phyloP scores from a whole-genome alignment of 163 green algal species.

The Scenedesmus sp. region DNA sequence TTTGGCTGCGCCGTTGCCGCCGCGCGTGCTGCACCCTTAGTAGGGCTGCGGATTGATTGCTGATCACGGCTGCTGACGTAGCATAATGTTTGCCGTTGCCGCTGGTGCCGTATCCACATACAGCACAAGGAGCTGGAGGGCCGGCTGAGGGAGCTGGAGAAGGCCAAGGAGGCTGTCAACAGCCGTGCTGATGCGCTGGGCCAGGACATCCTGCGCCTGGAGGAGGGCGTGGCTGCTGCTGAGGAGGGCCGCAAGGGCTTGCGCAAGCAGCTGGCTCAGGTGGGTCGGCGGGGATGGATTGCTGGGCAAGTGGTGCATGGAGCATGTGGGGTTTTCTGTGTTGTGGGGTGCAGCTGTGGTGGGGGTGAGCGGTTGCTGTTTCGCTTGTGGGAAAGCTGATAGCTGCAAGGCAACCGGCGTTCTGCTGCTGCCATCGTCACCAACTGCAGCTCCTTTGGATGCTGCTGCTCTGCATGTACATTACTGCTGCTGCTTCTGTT shows the following conservation, averaged over 20 bases:
- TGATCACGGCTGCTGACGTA: background rate
- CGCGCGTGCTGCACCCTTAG: too few species aligned
- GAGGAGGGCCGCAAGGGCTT: constrained; percentile 39
- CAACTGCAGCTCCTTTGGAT: too few species aligned
- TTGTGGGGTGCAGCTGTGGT: too few species aligned
- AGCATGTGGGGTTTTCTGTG: too few species aligned
- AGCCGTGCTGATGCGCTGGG: background rate
- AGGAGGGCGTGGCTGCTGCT: background rate
- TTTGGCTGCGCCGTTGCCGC: too few species aligned
- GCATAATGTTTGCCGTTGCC: background rate
- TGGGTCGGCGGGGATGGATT: background rate
- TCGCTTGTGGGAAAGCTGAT: too few species aligned
- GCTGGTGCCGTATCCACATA: background rate
- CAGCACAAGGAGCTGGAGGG: constrained; percentile 49
- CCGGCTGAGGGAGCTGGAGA: constrained; percentile 15
- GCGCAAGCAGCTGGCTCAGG: constrained; percentile 40
- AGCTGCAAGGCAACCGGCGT: too few species aligned
- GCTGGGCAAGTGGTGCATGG: background rate
- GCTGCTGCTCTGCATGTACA: too few species aligned
- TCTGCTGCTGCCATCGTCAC: too few species aligned
- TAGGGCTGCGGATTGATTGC: background rate
- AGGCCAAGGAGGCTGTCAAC: background rate
- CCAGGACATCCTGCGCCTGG: constrained; percentile 21
- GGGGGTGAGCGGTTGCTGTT: too few species aligned
- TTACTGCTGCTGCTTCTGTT: too few species aligned